Base-by-base conservation (phyloP, 1,284 basidiomycete species). In the Exobasidium cylindrosporum region DNA sequence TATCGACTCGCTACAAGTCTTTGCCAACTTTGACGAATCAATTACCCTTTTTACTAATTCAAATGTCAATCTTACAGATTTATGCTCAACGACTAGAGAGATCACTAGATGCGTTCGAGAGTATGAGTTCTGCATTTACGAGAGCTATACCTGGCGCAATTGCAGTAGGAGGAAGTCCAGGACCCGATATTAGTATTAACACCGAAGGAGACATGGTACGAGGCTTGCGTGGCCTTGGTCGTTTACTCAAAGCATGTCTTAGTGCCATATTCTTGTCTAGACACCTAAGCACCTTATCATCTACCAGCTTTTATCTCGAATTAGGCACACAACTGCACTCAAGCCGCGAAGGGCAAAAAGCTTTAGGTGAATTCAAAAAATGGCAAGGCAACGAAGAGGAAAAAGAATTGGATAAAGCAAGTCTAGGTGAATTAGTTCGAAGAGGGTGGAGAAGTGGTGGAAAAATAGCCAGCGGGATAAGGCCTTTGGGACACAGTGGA, bases 101-200 rank as follows among this genome's bases (percentile, higher is more conserved):
- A 3, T 91, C 91, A 2, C 82, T 97, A 10, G 92, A 97, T 71
- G 93, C 93, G 0, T 97, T 97, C 72, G 95, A 97, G 80, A 89
- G 88, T 0, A 83, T 96, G 2, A 91, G 91, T 0, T 91, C 89
- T 21, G 86, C 88, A 0, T 87, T 98, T 69, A 86, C 93, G 30
- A 88, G 92, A 3, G 89, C 89, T 2, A 92, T 97, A 4, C 93
- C 95, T 0, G 95, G 94, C 3, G 91, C 73, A 26, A 77, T 79
- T 29, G 59, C 63, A 2, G 40, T 63, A 56, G 3, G 56, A 54
- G 1, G 45, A 45, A 1, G 60, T 40, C 30, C 29, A 10, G 40
- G 62, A 46, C 13, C 32, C 14, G 14, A 32, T 23, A 31, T 43
- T 14, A 13, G 28, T 28, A 10, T 53, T 21, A 14, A 13, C 28